Percentiles rank a stretch among this genome's conserved stretches.
Evolutionary conservation across 768 basidiomycete species (phyloP).

Genomic region (Fistulinella prunicolor): DNA sequence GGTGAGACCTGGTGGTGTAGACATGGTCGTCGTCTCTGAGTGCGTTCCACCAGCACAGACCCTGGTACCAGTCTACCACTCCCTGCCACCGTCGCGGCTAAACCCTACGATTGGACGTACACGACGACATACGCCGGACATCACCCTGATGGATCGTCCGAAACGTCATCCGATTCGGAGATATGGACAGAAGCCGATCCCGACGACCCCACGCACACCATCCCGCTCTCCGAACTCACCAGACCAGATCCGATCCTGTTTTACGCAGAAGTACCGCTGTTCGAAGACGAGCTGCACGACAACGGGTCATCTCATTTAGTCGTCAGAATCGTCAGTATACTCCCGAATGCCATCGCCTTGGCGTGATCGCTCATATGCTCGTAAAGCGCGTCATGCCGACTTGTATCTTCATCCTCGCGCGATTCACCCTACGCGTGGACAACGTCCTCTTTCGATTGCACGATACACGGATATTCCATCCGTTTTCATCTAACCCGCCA

Average conservation of each 20-base stretch:
- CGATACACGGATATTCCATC: slow-evolving; percentile 90
- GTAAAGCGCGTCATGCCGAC: slow-evolving; percentile 93
- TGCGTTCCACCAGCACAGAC: slow-evolving; percentile 52
- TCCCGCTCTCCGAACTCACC: slow-evolving; percentile 83
- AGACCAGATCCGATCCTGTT: slow-evolving; percentile 96
- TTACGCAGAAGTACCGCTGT: slow-evolving; percentile 92
- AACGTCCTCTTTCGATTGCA: slow-evolving; percentile 87
- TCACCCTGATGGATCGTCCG: slow-evolving; percentile 5
- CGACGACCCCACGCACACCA: slow-evolving; percentile 54
- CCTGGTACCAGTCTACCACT: slow-evolving; percentile 62
- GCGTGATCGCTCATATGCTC: not conserved
- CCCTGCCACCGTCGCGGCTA: slow-evolving; percentile 70
- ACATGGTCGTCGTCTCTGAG: no score
- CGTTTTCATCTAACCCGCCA: slow-evolving; percentile 60
- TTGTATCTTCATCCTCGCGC: slow-evolving; percentile 84
- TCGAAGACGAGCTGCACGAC: slow-evolving; percentile 96
- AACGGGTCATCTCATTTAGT: slow-evolving; percentile 87
- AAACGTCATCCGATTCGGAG: slow-evolving; percentile 16
- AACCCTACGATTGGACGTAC: slow-evolving; percentile 98
- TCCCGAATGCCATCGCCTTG: not conserved
- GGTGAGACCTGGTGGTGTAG: slow-evolving; percentile 41
- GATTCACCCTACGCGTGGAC: slow-evolving; percentile 94
- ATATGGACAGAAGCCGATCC: slow-evolving; percentile 57
- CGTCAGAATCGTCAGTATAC: slow-evolving; percentile 75
- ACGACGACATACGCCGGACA: slow-evolving; percentile 85